Conservation (phyloP, 2,329 filamentous ascomycete genomes). For the Alternaria conjuncta region DNA sequence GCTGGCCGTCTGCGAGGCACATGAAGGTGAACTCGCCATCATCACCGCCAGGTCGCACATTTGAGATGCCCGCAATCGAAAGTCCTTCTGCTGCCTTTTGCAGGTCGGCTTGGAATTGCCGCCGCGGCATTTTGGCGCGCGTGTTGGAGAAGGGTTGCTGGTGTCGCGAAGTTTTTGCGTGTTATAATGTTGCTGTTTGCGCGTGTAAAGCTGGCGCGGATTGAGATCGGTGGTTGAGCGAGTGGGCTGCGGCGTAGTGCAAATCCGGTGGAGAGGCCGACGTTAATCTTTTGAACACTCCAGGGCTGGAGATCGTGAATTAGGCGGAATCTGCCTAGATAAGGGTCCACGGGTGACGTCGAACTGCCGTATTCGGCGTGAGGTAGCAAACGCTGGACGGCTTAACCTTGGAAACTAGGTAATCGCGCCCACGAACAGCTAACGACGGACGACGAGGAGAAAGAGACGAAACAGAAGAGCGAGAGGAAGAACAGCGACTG, state of each 20-base stretch:
- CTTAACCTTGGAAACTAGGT: background rate
- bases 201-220: background rate
- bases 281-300: background rate
- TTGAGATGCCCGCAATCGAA: constrained; percentile 57
- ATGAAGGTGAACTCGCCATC: constrained; percentile 75
- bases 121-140: constrained; percentile 64
- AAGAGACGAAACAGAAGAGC: constrained; percentile 1
- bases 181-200: background rate
- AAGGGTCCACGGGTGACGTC: constrained; percentile 6
- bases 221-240: constrained; percentile 7
- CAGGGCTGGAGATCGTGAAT: background rate
- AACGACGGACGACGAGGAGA: constrained; percentile 8
- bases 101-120: constrained; percentile 68
- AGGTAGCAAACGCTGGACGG: constrained; percentile 3
- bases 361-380: background rate
- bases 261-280: background rate
- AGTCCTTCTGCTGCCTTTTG: constrained; percentile 48
- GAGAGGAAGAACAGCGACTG: background rate
- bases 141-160: background rate
- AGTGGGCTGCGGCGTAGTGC: constrained; percentile 4
- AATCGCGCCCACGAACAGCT: background rate
- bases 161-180: background rate
- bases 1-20: constrained; percentile 38
- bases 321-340: background rate
- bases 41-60: constrained; percentile 67